Percentiles rank a stretch among this genome's conserved stretches.
Conservation (phyloP, 352 stramenopile species). For the Globisporangium megalacanthum region DNA sequence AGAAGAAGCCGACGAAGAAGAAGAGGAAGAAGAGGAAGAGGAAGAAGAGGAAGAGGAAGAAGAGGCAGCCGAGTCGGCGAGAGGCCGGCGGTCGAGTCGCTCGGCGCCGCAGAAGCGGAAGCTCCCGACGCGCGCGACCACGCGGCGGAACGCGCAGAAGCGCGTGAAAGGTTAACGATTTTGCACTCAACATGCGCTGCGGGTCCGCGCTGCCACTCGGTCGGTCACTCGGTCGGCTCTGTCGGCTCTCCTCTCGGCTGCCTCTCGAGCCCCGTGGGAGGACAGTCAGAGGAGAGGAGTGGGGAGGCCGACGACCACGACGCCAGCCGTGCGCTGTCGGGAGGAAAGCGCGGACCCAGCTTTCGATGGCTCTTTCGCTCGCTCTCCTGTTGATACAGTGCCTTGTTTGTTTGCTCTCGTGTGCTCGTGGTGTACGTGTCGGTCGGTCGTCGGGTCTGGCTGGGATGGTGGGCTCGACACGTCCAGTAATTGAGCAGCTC, state of each 20-base stretch:
- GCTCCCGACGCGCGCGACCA: slow-evolving; percentile 7
- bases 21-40: slow-evolving; percentile 21
- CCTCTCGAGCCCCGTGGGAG: background rate
- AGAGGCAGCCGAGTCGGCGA: slow-evolving; percentile 20
- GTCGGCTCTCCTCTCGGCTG: background rate
- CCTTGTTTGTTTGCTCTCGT: slow-evolving; percentile 8
- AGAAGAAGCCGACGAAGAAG: slow-evolving; percentile 20
- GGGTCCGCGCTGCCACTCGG: background rate
- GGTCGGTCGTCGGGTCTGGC: background rate
- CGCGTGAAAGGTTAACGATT: slow-evolving; percentile 62
- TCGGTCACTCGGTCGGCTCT: background rate
- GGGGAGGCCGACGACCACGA: background rate
- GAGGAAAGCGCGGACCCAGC: background rate
- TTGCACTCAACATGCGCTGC: slow-evolving; percentile 6
- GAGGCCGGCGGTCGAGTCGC: slow-evolving; percentile 20
- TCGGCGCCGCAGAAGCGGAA: slow-evolving; percentile 22
- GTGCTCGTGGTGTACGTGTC: slow-evolving; percentile 2
- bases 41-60: slow-evolving; percentile 22
- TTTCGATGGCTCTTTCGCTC: slow-evolving; percentile 7
- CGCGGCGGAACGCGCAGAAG: slow-evolving; percentile 31
- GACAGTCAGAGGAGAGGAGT: slow-evolving; percentile 1
- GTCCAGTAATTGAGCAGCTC: slow-evolving; percentile 43
- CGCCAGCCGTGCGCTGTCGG: background rate
- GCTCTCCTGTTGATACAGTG: slow-evolving; percentile 12
- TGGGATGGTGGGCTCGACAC: background rate